These are phyloP conservation scores for Avena sativa DNA, from an alignment of 176 grass and related monocot species.

Conservation along the genomic window DNA sequence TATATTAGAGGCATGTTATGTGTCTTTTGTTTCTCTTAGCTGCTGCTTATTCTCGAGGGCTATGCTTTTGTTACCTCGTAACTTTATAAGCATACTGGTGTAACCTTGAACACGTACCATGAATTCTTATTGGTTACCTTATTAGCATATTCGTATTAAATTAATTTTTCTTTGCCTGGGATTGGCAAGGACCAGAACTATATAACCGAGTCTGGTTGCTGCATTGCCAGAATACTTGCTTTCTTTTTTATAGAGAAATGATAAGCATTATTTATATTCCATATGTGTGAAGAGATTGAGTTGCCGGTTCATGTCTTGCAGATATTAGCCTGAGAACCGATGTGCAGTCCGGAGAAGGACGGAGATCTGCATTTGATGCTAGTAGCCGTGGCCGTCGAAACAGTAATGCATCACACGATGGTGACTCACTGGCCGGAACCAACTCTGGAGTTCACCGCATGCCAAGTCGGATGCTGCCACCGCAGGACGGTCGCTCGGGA, in stretches of 20 bases:
- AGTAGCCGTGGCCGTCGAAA: constrained; percentile 19
- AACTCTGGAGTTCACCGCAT: constrained; percentile 51
- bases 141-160: not conserved
- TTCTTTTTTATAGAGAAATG: not conserved
- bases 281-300: not conserved
- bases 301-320: constrained; percentile 27
- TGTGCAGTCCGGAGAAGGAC: constrained; percentile 58
- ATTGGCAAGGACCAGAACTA: not conserved
- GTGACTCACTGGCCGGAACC: constrained; percentile 42
- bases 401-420: constrained; percentile 47
- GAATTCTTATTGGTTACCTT: constrained; percentile 1
- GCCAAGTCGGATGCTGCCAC: constrained; percentile 60
- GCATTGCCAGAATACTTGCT: not conserved
- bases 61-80: not conserved
- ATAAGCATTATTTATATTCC: not conserved
- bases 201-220: not conserved
- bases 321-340: constrained; percentile 53
- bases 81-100: not conserved
- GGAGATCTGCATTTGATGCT: constrained; percentile 78
- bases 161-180: not conserved
- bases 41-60: not conserved
- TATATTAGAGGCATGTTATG: not conserved
- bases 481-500: constrained; percentile 33
- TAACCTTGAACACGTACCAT: not conserved
- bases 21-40: not conserved